A percentile compares a stretch with the other conserved stretches of the same genome.
These are phyloP conservation scores for Phytophthora cactorum DNA, from an alignment of 352 stramenopile genomes.

Conservation along the genomic window DNA sequence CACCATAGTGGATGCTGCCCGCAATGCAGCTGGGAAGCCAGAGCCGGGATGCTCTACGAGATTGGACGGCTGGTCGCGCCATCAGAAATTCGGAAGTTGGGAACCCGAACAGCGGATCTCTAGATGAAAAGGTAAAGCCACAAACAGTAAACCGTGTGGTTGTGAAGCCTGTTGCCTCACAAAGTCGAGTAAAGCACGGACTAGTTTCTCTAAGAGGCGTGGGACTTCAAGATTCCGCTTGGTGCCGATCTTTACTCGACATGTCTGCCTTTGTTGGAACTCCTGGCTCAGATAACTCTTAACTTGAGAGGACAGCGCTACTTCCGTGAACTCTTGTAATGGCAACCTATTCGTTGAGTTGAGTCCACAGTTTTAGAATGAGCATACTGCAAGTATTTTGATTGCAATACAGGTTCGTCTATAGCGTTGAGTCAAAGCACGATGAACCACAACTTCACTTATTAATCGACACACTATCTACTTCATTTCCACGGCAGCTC, in stretches of 20 bases:
- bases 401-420: too few species aligned
- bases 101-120: conserved; percentile 2
- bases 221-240: neutral
- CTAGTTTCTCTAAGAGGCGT: neutral
- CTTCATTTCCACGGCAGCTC: conserved; percentile 1
- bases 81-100: neutral
- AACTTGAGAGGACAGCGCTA: too few species aligned
- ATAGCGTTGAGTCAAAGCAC: too few species aligned
- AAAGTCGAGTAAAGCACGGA: neutral
- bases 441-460: neutral
- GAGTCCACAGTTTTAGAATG: too few species aligned
- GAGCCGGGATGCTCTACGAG: conserved; percentile 3
- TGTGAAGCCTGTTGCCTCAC: neutral
- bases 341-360: too few species aligned
- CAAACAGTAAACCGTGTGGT: conserved; percentile 7
- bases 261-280: conserved; percentile 2
- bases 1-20: neutral
- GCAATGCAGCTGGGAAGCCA: conserved; percentile 10
- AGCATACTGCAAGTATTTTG: too few species aligned
- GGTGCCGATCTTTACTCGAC: neutral
- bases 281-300: conserved; percentile 4
- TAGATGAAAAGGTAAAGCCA: neutral
- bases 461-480: conserved; percentile 3
- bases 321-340: too few species aligned
- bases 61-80: neutral